Evolutionary conservation across 1,284 basidiomycete genomes (phyloP), one percentile per base, ranked within the genome.

Genomic region (Megacollybia platyphylla): DNA sequence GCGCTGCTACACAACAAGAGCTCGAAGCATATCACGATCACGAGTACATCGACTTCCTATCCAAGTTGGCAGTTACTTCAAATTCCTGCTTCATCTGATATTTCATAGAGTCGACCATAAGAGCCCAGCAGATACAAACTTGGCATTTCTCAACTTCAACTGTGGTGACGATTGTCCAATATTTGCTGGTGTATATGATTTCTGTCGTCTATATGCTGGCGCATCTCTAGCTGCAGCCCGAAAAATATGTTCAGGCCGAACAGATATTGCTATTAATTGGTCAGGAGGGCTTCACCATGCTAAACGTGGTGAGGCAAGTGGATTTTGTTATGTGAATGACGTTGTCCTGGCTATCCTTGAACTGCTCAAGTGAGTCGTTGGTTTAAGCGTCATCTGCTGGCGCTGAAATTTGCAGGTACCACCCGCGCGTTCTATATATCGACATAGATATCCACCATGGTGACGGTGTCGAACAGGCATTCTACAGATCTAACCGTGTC

Each of bases 381-480:
- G 26, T 9, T 36, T 11, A 15, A 28, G 24, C 8, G 10, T 28
- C 6, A 10, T 24, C 17, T 36, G 11, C 30, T 29, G 3, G 15
- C 41, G 30, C 29, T 37, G 3, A 17, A 11, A 29, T 36, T 40
- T 36, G 7, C 46, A 93, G 90, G 55, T 82, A 83, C 57, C 85
- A 91, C 52, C 85, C 92, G 7, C 79, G 93, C 24, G 92, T 97
- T 5, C 70, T 97, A 4, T 96, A 97, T 58, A 90, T 97, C 52
- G 92, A 97, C 62, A 97, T 97, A 49, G 92, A 97, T 57, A 96
- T 97, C 46, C 92, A 97, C 59, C 92, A 97, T 55, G 92, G 93
- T 15, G 92, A 97, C 54, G 93, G 92, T 26, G 92, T 97, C 5
- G 93, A 97, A 57, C 85, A 93, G 50, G 96, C 96, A 0, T 99